phyloP scores from a whole-genome alignment of 805 yeast species.

The Yamadazyma sp. region DNA sequence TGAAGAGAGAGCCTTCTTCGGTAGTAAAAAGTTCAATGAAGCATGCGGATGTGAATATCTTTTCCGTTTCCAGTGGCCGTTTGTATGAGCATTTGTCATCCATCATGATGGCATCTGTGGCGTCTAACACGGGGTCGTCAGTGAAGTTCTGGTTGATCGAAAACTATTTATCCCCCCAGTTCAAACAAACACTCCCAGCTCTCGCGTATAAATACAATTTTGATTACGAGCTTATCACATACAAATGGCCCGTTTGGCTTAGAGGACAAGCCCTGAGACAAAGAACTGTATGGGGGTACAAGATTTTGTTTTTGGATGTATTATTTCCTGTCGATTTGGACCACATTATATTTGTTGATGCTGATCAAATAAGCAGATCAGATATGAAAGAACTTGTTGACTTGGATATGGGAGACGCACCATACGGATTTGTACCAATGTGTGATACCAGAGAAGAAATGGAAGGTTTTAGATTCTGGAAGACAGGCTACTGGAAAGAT shows the following conservation, averaged over 20 bases:
- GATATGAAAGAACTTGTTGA: conserved; percentile 70
- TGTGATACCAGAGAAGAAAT: conserved; percentile 74
- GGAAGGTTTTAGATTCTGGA: conserved; percentile 91
- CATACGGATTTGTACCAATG: conserved; percentile 88
- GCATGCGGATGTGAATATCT: conserved; percentile 54
- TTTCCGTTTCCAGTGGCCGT: conserved; percentile 81
- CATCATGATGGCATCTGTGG: conserved; percentile 80
- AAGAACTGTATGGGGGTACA: conserved; percentile 85
- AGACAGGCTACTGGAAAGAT: conserved; percentile 84
- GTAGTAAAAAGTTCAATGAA: neutral
- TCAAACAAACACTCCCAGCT: conserved; percentile 58
- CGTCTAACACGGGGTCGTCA: conserved; percentile 56
- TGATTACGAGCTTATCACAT: conserved; percentile 74
- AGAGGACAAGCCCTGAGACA: conserved; percentile 75
- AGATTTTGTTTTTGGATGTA: conserved; percentile 82
- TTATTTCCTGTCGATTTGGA: conserved; percentile 77
- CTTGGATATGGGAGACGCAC: conserved; percentile 72
- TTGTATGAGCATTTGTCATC: conserved; percentile 70
- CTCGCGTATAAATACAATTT: conserved; percentile 61
- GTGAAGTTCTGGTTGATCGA: conserved; percentile 88
- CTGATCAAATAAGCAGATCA: conserved; percentile 77
- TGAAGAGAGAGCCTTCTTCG: conserved; percentile 17
- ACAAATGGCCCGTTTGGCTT: conserved; percentile 93
- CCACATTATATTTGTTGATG: conserved; percentile 81
- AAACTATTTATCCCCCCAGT: conserved; percentile 71